Base-by-base conservation (phyloP, 1,284 basidiomycete genomes). In the Sphaerobolus stellatus region DNA sequence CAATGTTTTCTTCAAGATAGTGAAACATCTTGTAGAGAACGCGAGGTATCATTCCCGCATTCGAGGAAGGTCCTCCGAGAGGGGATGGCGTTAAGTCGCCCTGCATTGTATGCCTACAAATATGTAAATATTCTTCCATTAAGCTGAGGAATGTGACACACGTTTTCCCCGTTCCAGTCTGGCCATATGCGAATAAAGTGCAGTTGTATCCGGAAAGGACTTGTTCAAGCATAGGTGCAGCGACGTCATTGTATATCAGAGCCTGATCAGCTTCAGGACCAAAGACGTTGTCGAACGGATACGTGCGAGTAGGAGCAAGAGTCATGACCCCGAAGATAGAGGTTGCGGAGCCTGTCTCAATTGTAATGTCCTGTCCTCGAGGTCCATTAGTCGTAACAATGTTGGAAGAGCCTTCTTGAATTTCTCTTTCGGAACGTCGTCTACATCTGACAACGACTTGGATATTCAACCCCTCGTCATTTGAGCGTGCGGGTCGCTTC, bases 161-260 rank as follows among this genome's bases (percentile, higher is more conserved):
- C 88, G 97, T 99, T 76, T 99, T 99, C 16, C 97, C 97, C 0
- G 97, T 98, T 5, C 97, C 97, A 0, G 97, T 99, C 71, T 99
- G 97, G 3, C 97, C 97, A 67, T 99, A 99, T 2, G 96, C 96
- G 74, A 99, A 99, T 31, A 99, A 79, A 0, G 97, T 99, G 68
- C 97, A 99, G 66, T 99, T 99, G 76, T 98, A 99, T 3, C 97
- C 97, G 66, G 84, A 78, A 48, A 98, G 72, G 34, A 99, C 95
- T 69, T 99, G 92, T 47, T 94, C 86, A 46, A 99, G 77, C 81
- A 99, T 92, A 1, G 92, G 92, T 57, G 83, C 83, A 33, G 97
- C 96, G 33, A 98, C 95, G 57, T 98, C 91, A 59, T 92, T 83
- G 70, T 97, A 99, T 25, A 99, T 82, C 81, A 94, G 84, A 29